Evolutionary conservation across 2,329 filamentous ascomycete species (phyloP).

Genomic region (Aspergillus tamarii): DNA sequence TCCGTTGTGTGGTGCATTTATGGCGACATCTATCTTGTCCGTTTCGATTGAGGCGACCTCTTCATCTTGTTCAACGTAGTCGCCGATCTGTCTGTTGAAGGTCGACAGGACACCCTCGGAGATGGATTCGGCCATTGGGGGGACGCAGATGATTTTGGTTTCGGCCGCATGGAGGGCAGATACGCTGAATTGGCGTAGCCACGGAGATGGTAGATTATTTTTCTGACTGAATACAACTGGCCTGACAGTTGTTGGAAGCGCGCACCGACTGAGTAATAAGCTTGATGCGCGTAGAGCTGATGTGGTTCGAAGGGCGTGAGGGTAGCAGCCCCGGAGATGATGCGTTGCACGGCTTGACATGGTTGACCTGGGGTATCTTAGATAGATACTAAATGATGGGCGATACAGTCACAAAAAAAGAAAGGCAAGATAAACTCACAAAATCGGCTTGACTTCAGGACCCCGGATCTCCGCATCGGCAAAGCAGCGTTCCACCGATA

Average conservation of each 20-base stretch:
- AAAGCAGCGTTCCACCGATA: not conserved
- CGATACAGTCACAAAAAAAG: not conserved
- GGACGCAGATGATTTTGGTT: not conserved
- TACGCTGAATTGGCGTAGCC: not conserved
- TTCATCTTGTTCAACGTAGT: not conserved
- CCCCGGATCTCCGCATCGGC: not conserved
- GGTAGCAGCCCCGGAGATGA: not conserved
- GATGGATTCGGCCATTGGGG: constrained; percentile 2
- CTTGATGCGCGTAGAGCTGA: not conserved
- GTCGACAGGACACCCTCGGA: constrained; percentile 1
- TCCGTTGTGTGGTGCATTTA: not conserved
- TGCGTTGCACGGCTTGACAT: not conserved
- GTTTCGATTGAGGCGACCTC: not conserved
- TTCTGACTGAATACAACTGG: not conserved
- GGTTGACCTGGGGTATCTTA: not conserved
- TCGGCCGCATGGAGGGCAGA: not conserved
- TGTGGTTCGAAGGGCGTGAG: not conserved
- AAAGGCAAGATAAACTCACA: not conserved
- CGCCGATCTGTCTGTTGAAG: not conserved
- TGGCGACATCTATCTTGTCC: not conserved
- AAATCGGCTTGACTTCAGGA: not conserved
- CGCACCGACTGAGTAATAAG: not conserved
- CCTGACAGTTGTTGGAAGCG: not conserved
- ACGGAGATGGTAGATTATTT: not conserved
- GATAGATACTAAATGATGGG: not conserved